Percentiles rank a stretch among this genome's conserved stretches.
phyloP scores from a whole-genome alignment of 2,329 filamentous ascomycete genomes.

The Eutypa lata region DNA sequence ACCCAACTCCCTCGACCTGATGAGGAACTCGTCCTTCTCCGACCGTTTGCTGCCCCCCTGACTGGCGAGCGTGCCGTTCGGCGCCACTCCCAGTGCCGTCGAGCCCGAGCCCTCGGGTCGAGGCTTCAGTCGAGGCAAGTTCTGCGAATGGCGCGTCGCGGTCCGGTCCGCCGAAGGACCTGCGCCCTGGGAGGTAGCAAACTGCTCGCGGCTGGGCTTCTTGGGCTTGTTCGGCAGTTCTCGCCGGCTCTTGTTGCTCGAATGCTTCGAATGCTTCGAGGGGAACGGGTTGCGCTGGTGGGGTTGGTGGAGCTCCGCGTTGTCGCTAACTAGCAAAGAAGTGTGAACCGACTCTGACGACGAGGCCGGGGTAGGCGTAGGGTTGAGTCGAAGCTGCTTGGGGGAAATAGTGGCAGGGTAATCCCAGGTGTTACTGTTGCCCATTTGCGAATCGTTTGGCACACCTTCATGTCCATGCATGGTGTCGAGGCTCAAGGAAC shows the following conservation, averaged over 20 bases:
- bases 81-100: neutral
- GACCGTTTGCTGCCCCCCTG: constrained; percentile 18
- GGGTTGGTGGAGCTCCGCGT: constrained; percentile 17
- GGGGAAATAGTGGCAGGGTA: constrained; percentile 26
- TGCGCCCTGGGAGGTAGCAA: neutral
- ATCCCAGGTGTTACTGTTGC: neutral
- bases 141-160: neutral
- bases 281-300: constrained; percentile 7
- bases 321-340: constrained; percentile 9
- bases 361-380: constrained; percentile 24
- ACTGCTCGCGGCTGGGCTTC: constrained; percentile 9
- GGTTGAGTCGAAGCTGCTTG: constrained; percentile 24
- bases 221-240: constrained; percentile 22
- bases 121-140: constrained; percentile 5
- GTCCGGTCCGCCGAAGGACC: neutral
- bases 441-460: neutral
- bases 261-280: constrained; percentile 5
- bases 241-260: constrained; percentile 18
- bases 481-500: constrained; percentile 21
- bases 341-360: constrained; percentile 24
- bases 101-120: constrained; percentile 2
- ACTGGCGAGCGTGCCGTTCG: neutral
- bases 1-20: constrained; percentile 52
- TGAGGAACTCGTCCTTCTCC: constrained; percentile 46
- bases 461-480: neutral